Evolutionary conservation across 2,329 filamentous ascomycete genomes (phyloP), one percentile per base, ranked within the genome.

Genomic region (Ceratocystis destructans): DNA sequence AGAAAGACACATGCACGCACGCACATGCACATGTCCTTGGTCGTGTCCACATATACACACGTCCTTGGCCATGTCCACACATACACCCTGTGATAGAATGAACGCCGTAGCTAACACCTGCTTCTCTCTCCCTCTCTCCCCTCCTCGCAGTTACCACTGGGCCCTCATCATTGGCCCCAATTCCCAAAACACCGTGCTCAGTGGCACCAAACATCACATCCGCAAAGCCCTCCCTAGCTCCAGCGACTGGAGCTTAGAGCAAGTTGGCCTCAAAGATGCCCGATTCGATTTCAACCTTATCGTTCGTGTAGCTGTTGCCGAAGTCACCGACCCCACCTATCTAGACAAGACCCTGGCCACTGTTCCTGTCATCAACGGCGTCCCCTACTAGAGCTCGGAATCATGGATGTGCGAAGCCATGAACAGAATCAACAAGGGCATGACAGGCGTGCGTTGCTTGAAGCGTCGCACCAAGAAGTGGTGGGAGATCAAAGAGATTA

Each of bases 381-480:
- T 63, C n/a, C 37, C 28, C 20, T 31, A 59, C 41, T 63, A 64
- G 63, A 57, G 20, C 33, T 68, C 64, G 53, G 45, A 62, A 28
- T 62, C 66, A 8, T 66, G 64, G 64, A 65, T 68, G 44, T 65
- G 57, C 28, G 64, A 68, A 17, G 48, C 55, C 17, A 20, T 68
- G 33, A 64, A 61, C 41, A 46, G 46, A 31, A 45, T 66, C 37
- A 65, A 66, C 63, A 55, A 62, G 45, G 41, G 64, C 2, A 63
- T 53, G 45, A 33, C 37, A 6, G 63, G 64, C 10, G 31, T 68
- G n/a, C 64, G 64, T 15, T 62, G 37, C 28, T 41, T 68, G 15
- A 50, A 61, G 37, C 66, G 61, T 25, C 64, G 50, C 8, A 65
- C 61, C 22, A 55, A 65, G 8, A 64, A 61, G 15, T 66, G 66